phyloP scores from a whole-genome alignment of 768 basidiomycete species.

The Boletus vinaceobasis region DNA sequence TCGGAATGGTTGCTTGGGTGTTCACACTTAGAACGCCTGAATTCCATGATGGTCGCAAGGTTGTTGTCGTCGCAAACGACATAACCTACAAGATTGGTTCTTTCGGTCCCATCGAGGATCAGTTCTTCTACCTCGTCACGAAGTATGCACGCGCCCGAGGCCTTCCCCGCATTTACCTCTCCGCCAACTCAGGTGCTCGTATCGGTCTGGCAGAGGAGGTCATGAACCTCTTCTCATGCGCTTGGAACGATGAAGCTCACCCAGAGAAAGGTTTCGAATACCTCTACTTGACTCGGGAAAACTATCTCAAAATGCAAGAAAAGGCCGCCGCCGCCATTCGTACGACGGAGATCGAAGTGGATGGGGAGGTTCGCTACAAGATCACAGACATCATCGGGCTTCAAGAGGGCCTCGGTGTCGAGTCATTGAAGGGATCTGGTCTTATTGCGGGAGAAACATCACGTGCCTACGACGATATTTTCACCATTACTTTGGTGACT shows the following conservation, averaged over 20 bases:
- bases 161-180: conserved; percentile 93
- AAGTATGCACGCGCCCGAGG: conserved; percentile 88
- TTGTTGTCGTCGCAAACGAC: conserved; percentile 93
- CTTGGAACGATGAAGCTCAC: conserved; percentile 77
- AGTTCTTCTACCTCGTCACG: conserved; percentile 93
- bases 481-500: conserved; percentile 98
- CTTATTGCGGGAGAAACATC: conserved; percentile 98
- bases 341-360: conserved; percentile 79
- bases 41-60: conserved; percentile 81
- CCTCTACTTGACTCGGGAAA: conserved; percentile 92
- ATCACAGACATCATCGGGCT: conserved; percentile 95
- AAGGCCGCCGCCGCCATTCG: conserved; percentile 76
- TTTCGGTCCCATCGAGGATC: conserved; percentile 93
- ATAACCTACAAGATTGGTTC: conserved; percentile 99
- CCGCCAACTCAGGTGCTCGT: conserved; percentile 97
- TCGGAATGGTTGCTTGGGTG: conserved; percentile 98
- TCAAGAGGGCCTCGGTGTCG: conserved; percentile 97
- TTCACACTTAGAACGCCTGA: conserved; percentile 92
- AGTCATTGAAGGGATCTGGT: conserved; percentile 93
- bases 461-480: conserved; percentile 98
- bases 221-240: conserved; percentile 80
- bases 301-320: conserved; percentile 84
- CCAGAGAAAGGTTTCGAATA: conserved; percentile 97
- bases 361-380: conserved; percentile 87
- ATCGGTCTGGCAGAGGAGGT: conserved; percentile 94